Conservation (phyloP, 129 eudicot genomes). For the Escallonia herrerae region DNA sequence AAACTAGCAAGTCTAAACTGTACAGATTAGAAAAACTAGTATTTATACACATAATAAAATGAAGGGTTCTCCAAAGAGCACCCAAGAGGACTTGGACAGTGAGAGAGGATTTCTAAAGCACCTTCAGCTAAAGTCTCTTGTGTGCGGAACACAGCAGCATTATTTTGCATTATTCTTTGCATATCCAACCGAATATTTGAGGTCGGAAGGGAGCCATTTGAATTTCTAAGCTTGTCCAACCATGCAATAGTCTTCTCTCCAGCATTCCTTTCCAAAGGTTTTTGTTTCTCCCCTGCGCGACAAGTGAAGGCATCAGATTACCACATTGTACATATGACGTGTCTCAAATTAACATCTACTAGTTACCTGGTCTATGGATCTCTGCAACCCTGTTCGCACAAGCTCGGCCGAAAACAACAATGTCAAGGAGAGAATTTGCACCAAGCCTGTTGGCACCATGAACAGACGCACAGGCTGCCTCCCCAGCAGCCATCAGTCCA, state of each 20-base stretch:
- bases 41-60: too few species aligned
- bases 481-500: conserved; percentile 99
- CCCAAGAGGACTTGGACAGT: too few species aligned
- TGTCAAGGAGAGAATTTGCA: conserved; percentile 97
- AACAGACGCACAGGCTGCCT: conserved; percentile 99
- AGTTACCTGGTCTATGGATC: conserved; percentile 66
- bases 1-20: not conserved
- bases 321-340: not conserved
- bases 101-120: not conserved
- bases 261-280: conserved; percentile 78
- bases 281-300: conserved; percentile 71
- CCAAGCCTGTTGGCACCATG: conserved; percentile 99
- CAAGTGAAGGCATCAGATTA: conserved; percentile 11
- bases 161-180: conserved; percentile 93
- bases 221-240: conserved; percentile 86
- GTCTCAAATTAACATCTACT: not conserved
- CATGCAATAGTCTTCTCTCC: conserved; percentile 91
- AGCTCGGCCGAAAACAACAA: conserved; percentile 98
- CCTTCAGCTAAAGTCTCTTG: conserved; percentile 95
- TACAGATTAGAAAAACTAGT: not conserved
- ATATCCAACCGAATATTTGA: conserved; percentile 81
- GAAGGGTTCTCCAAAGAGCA: too few species aligned
- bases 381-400: conserved; percentile 99
- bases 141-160: conserved; percentile 98
- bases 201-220: conserved; percentile 91